A percentile compares a stretch with the other conserved stretches of the same genome.
phyloP scores from a whole-genome alignment of 2,329 filamentous ascomycete species.

The Teratosphaeria epicoccoides region DNA sequence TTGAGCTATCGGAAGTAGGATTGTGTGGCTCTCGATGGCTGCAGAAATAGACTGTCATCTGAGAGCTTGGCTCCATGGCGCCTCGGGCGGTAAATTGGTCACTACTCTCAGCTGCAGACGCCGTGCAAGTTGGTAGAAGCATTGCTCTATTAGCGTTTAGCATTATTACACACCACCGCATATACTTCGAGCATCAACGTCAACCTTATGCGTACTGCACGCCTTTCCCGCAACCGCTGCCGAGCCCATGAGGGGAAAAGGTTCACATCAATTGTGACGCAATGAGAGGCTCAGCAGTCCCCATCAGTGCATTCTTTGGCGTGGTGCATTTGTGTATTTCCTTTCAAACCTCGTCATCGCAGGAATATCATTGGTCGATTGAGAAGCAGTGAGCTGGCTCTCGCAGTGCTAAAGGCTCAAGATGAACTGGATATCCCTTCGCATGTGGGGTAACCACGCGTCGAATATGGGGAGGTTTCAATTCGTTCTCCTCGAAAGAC shows the following conservation, averaged over 20 bases:
- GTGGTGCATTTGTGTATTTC: not conserved
- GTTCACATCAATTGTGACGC: not conserved
- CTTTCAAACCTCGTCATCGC: not conserved
- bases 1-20: conserved; percentile 10
- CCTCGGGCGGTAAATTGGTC: conserved; percentile 13
- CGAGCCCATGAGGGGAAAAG: not conserved
- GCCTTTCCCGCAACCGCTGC: conserved; percentile 11
- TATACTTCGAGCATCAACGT: not conserved
- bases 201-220: conserved; percentile 1
- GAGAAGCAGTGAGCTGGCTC: not conserved
- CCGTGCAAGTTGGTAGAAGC: not conserved
- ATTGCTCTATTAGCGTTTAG: not conserved
- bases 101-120: conserved; percentile 8
- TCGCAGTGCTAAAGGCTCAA: not conserved
- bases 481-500: not conserved
- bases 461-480: not conserved
- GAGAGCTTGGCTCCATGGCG: conserved; percentile 9
- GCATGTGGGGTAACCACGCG: not conserved
- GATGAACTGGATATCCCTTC: not conserved
- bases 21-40: conserved; percentile 16
- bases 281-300: not conserved
- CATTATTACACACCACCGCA: not conserved
- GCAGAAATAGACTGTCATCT: conserved; percentile 10
- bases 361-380: conserved; percentile 1
- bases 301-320: not conserved